Base-by-base conservation (phyloP, 495 filamentous ascomycete genomes). In the Lineolata rhizophorae region DNA sequence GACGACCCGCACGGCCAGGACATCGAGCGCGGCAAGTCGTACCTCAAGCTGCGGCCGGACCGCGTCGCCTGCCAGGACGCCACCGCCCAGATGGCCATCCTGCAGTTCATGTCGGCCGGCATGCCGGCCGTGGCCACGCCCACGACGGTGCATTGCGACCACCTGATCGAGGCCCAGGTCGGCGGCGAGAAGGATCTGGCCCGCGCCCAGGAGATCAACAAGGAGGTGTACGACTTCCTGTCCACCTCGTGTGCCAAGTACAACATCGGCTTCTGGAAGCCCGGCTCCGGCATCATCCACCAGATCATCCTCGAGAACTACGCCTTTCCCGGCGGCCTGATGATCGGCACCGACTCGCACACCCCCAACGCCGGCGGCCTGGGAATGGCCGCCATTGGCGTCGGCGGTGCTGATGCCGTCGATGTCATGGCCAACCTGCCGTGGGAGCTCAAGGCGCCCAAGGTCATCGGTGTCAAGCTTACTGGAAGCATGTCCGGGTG, bases 21-120 rank as follows among this genome's bases (percentile, higher is more conserved):
- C 4, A 87, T 95, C 43, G 72, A 95, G 71, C 78, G 87, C 48
- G 87, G 87, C 43, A 72, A 68, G 39, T 92, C 80, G 34, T 95
- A 97, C 63, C 73, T 97, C 35, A 90, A 78, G 59, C 71, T 97
- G 38, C 78, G 87, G 33, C 90, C 90, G 27, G 87, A 97, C 54
- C 79, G 87, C 57, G 90, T 97, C 46, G 90, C 90, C 60, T 94
- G 85, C 66, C 87, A 97, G 66, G 87, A 97, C 70, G 87, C 87
- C 44, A 97, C 90, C 18, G 87, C 87, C 38, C 87, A 97, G 70
- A 97, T 95, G 90, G 87, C 87, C 42, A 93, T 97, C 48, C 67
- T 97, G 30, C 87, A 97, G 64, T 97, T 97, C 65, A 97, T 97
- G 83, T 91, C 80, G 31, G 87, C 90, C 39, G 83, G 83, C 51